Percentiles rank a stretch among this genome's conserved stretches.
Evolutionary conservation across 1,139 yeast species (phyloP).

Genomic region (Kurtzmaniella natalensis): DNA sequence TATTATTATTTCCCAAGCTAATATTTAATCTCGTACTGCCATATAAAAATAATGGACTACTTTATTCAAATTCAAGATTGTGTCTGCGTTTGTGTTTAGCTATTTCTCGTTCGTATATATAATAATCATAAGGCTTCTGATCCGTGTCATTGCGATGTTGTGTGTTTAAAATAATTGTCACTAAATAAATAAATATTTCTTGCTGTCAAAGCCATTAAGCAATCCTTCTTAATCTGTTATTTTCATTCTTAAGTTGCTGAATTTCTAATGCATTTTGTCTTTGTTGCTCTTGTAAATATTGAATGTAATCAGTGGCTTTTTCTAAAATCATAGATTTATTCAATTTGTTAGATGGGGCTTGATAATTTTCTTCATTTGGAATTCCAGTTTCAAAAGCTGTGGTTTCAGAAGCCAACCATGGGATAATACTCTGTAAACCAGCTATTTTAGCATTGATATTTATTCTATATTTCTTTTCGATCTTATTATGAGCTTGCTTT

Average conservation of each 20-base stretch:
- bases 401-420: slow-evolving; percentile 56
- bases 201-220: too few relatives aligned
- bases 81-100: too few relatives aligned
- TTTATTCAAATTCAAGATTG: too few relatives aligned
- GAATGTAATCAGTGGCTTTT: slow-evolving; percentile 59
- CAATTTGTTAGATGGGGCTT: slow-evolving; percentile 27
- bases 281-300: slow-evolving; percentile 37
- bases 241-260: not conserved
- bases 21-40: too few relatives aligned
- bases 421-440: slow-evolving; percentile 58
- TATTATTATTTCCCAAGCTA: too few relatives aligned
- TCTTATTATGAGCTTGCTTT: slow-evolving; percentile 68
- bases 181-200: too few relatives aligned
- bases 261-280: slow-evolving; percentile 27
- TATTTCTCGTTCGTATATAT: too few relatives aligned
- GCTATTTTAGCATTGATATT: slow-evolving; percentile 72
- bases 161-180: too few relatives aligned
- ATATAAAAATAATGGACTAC: too few relatives aligned
- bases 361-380: slow-evolving; percentile 9
- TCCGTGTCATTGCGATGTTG: too few relatives aligned
- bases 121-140: too few relatives aligned
- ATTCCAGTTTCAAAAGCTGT: slow-evolving; percentile 53
- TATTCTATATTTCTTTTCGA: slow-evolving; percentile 66
- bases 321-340: slow-evolving; percentile 65
- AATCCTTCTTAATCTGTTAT: not conserved